phyloP scores from a whole-genome alignment of 2,329 filamentous ascomycete genomes.

The Colletotrichum filicis region DNA sequence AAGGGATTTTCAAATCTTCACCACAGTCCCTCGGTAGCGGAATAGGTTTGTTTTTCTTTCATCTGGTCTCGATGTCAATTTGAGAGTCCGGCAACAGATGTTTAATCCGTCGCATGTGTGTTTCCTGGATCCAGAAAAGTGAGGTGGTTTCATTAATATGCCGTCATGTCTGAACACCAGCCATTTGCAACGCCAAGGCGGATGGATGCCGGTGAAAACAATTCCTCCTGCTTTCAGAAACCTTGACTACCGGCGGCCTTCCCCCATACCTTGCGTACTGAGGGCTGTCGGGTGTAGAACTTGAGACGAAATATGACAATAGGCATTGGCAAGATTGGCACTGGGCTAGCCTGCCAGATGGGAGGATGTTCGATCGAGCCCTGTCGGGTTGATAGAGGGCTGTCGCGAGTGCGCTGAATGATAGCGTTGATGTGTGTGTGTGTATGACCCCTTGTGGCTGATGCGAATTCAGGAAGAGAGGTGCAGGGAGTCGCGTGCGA shows the following conservation, averaged over 20 bases:
- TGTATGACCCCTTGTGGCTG: neutral
- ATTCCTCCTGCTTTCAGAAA: conserved; percentile 15
- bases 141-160: conserved; percentile 11
- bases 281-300: neutral
- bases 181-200: conserved; percentile 23
- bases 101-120: neutral
- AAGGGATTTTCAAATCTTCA: neutral
- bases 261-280: neutral
- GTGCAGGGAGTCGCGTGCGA: too few species aligned
- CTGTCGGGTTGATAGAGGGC: neutral
- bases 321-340: neutral
- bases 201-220: conserved; percentile 10
- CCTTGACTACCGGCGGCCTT: conserved; percentile 3
- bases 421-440: neutral
- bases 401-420: neutral
- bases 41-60: neutral
- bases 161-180: neutral
- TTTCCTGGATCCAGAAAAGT: neutral
- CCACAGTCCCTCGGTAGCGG: neutral
- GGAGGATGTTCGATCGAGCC: neutral
- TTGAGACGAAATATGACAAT: neutral
- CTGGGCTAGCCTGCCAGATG: neutral
- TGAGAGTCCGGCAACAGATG: neutral
- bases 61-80: neutral
- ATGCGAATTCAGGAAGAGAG: neutral